Percentiles rank a stretch among this genome's conserved stretches.
These are phyloP conservation scores for Sugiyamaella floridensis DNA, from an alignment of 805 yeast genomes.

Conservation along the genomic window DNA sequence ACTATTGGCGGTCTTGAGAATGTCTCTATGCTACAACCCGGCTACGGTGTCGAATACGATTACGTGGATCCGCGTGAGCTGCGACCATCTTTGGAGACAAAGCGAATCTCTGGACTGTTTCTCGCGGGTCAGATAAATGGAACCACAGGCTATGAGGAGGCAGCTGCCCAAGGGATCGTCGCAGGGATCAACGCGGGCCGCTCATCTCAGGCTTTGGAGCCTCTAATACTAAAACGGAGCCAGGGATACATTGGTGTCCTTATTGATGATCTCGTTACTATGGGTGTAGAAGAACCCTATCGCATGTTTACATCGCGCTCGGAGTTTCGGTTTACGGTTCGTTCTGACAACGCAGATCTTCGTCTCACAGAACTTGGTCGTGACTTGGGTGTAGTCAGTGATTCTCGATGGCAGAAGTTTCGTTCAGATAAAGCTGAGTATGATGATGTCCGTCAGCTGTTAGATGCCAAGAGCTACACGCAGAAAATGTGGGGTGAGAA, in stretches of 20 bases:
- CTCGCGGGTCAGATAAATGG: slow-evolving; percentile 98
- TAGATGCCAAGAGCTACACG: slow-evolving; percentile 42
- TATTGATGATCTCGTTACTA: slow-evolving; percentile 87
- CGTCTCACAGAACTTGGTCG: slow-evolving; percentile 70
- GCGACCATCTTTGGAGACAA: slow-evolving; percentile 71
- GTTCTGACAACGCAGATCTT: slow-evolving; percentile 91
- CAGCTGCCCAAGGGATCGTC: slow-evolving; percentile 91
- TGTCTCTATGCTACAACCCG: slow-evolving; percentile 86
- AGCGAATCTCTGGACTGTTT: slow-evolving; percentile 65
- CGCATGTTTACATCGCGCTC: slow-evolving; percentile 97
- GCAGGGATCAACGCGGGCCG: slow-evolving; percentile 96
- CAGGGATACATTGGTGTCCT: slow-evolving; percentile 91
- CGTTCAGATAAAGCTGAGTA: slow-evolving; percentile 39
- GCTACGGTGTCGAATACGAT: slow-evolving; percentile 98
- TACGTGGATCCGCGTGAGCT: slow-evolving; percentile 91
- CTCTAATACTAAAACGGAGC: slow-evolving; percentile 56
- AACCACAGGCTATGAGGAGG: slow-evolving; percentile 98
- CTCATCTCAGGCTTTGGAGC: slow-evolving; percentile 32
- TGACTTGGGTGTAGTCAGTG: slow-evolving; percentile 57
- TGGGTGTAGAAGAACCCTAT: slow-evolving; percentile 95
- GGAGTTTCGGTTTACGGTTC: slow-evolving; percentile 80
- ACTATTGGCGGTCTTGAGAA: slow-evolving; percentile 85
- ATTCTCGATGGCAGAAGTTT: slow-evolving; percentile 48
- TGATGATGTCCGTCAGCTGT: slow-evolving; percentile 38
- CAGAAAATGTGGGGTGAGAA: slow-evolving; percentile 57